Evolutionary conservation across 2,329 filamentous ascomycete genomes (phyloP).

Genomic region (Aspergillus luchuensis): DNA sequence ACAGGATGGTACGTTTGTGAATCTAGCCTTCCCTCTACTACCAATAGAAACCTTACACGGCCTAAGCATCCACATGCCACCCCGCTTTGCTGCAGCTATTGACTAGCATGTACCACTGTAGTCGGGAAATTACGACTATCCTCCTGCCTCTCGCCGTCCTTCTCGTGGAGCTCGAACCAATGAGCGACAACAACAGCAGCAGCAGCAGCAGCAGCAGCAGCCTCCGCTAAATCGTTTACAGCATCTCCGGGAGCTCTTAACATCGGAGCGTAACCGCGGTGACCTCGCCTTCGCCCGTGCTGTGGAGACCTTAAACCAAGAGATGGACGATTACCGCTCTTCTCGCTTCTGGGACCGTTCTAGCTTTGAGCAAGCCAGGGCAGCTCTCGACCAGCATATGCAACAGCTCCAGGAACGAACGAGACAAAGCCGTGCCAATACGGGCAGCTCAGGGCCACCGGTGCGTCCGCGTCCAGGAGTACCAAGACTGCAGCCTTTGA

Average conservation of each 20-base stretch:
- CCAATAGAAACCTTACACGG: background rate
- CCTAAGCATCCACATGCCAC: background rate
- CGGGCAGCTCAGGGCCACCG: conserved; percentile 15
- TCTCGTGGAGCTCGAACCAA: conserved; percentile 26
- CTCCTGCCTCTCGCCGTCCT: conserved; percentile 39
- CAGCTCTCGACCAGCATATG: conserved; percentile 29
- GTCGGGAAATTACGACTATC: conserved; percentile 49
- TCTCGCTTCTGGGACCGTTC: conserved; percentile 29
- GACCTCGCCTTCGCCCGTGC: conserved; percentile 34
- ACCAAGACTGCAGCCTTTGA: conserved; percentile 18
- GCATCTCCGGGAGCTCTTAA: conserved; percentile 43
- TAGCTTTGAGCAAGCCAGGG: conserved; percentile 30
- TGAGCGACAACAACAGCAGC: conserved; percentile 23
- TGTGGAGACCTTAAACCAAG: conserved; percentile 43
- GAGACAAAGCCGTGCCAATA: conserved; percentile 19
- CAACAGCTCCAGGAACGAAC: conserved; percentile 23
- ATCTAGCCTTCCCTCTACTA: background rate
- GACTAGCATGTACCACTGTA: conserved; percentile 27
- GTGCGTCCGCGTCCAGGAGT: conserved; percentile 17
- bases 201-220: conserved; percentile 4
- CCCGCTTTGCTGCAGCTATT: conserved; percentile 18
- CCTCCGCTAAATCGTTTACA: conserved; percentile 34
- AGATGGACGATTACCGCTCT: conserved; percentile 37
- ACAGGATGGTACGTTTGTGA: conserved; percentile 24
- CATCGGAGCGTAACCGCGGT: conserved; percentile 37